Evolutionary conservation across 2,329 filamentous ascomycete species (phyloP).

Genomic region (Nigrospora osmanthi): DNA sequence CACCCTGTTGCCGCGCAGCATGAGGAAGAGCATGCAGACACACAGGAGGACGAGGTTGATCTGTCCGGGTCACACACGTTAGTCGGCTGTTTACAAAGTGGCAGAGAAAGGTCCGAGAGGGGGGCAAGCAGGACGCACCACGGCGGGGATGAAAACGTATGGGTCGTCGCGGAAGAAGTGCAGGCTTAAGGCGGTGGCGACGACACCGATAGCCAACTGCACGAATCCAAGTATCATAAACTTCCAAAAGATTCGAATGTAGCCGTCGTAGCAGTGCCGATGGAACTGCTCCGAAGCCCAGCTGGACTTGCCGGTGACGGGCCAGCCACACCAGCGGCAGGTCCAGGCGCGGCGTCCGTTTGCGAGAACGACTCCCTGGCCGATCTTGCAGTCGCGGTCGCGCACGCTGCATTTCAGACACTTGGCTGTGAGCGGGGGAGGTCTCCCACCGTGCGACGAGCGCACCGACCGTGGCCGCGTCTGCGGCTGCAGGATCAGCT

Average conservation of each 20-base stretch:
- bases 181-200: constrained; percentile 29
- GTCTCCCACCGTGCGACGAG: neutral
- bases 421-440: constrained; percentile 28
- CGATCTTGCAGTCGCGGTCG: constrained; percentile 25
- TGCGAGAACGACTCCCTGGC: constrained; percentile 27
- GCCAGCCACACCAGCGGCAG: constrained; percentile 37
- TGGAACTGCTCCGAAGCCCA: constrained; percentile 32
- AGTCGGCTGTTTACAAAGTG: too few species aligned
- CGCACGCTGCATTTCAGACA: constrained; percentile 31
- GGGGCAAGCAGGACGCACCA: constrained; percentile 18
- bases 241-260: constrained; percentile 25
- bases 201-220: constrained; percentile 26
- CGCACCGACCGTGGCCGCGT: constrained; percentile 6
- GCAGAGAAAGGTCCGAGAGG: too few species aligned
- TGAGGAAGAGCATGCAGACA: constrained; percentile 23
- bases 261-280: constrained; percentile 27
- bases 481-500: constrained; percentile 23
- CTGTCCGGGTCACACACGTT: constrained; percentile 7
- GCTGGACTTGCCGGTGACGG: constrained; percentile 20
- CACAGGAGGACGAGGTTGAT: constrained; percentile 28
- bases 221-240: constrained; percentile 29
- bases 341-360: constrained; percentile 25
- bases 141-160: constrained; percentile 18
- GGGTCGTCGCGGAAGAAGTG: constrained; percentile 22
- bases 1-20: constrained; percentile 22